Evolutionary conservation across 208 protist species (phyloP).

Genomic region (Acanthamoeba quina): DNA sequence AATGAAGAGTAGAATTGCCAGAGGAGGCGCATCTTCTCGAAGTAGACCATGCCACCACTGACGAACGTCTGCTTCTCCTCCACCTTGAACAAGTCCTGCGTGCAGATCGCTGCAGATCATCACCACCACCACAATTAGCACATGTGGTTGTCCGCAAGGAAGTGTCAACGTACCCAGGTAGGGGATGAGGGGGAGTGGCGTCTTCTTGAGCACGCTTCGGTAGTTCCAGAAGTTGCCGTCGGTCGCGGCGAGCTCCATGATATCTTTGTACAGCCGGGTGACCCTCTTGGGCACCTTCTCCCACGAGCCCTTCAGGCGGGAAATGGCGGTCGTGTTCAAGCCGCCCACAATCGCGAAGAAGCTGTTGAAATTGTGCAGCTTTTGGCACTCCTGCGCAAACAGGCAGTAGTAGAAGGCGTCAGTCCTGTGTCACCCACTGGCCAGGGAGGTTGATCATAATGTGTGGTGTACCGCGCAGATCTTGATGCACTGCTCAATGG

Average conservation of each 20-base stretch:
- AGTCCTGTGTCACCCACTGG: too few species aligned
- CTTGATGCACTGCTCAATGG: slow-evolving; percentile 37
- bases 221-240: slow-evolving; percentile 66
- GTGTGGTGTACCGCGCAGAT: slow-evolving; percentile 10
- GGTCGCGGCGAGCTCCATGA: slow-evolving; percentile 38
- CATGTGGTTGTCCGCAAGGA: neutral
- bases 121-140: neutral
- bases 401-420: neutral
- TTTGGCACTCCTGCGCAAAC: slow-evolving; percentile 5
- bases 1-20: slow-evolving; percentile 31
- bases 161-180: neutral
- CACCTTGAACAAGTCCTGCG: slow-evolving; percentile 61
- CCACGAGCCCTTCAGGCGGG: slow-evolving; percentile 48
- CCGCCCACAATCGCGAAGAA: slow-evolving; percentile 66
- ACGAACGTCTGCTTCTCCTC: slow-evolving; percentile 61
- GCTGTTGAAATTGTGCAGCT: slow-evolving; percentile 49
- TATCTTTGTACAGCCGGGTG: neutral
- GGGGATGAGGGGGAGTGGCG: slow-evolving; percentile 13
- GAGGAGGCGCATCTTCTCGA: slow-evolving; percentile 55
- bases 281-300: slow-evolving; percentile 50
- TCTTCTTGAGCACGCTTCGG: slow-evolving; percentile 57
- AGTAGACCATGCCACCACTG: slow-evolving; percentile 33
- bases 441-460: neutral
- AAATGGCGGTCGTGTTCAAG: slow-evolving; percentile 53
- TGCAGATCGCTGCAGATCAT: slow-evolving; percentile 25